These are phyloP conservation scores for Rubia yunnanensis DNA, from an alignment of 257 asterid species.

Conservation along the genomic window DNA sequence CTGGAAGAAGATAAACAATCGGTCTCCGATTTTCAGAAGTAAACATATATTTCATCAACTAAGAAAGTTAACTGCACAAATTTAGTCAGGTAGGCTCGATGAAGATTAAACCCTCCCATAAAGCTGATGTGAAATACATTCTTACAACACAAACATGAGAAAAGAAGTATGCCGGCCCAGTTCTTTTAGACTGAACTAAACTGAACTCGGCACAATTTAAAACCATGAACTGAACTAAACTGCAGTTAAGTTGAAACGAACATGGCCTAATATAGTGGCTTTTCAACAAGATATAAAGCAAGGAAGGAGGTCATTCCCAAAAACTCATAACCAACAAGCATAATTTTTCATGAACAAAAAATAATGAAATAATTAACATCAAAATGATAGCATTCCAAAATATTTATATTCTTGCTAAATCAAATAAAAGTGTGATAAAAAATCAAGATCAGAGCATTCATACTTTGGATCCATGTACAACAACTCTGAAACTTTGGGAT, in stretches of 20 bases:
- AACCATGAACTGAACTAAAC: neutral
- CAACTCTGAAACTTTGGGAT: constrained; percentile 94
- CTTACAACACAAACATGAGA: neutral
- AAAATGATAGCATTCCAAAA: neutral
- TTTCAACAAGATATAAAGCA: neutral
- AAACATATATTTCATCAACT: constrained; percentile 12
- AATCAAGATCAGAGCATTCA: constrained; percentile 17
- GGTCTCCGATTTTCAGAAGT: constrained; percentile 15
- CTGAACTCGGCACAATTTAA: too few species aligned
- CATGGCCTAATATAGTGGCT: neutral
- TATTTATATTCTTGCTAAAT: neutral
- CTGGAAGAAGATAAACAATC: constrained; percentile 52
- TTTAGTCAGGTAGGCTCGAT: neutral
- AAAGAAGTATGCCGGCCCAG: neutral
- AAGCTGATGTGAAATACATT: neutral
- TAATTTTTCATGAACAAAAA: neutral
- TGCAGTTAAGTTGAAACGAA: neutral
- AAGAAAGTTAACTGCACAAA: neutral
- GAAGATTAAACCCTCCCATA: neutral
- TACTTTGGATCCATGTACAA: constrained; percentile 96
- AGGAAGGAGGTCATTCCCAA: neutral
- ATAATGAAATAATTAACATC: neutral
- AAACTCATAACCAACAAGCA: neutral
- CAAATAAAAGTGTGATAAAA: constrained; percentile 5
- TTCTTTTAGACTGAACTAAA: neutral